Evolutionary conservation across 495 filamentous ascomycete genomes (phyloP), one percentile per base, ranked within the genome.

Genomic region (Alectoria sarmentosa): DNA sequence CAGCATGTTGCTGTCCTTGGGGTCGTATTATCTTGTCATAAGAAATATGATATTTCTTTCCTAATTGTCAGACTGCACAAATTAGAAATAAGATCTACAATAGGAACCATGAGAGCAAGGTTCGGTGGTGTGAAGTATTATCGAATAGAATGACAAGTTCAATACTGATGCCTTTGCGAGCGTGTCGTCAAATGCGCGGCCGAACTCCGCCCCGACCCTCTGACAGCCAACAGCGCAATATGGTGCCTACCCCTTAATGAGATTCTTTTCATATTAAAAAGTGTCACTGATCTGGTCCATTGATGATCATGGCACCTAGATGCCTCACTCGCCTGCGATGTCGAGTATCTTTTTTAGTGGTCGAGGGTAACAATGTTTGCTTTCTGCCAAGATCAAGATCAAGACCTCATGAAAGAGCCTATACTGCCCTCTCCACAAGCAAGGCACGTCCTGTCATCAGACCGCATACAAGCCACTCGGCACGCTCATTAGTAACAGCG

Each of bases 1-100:
- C 75, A 87, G 84, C 84, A 88, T 88, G 41, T 65, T 72, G 70
- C 49, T 60, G 49, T 61, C 46, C 14, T 55, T 49, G 28, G 26
- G 44, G 28, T 23, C 46, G 13, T 21, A 17, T 19, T 37, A 34
- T 55, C 17, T 15, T 21, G 17, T 55, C 52, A 21, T 36, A 21
- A 7, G 26, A 21, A 9, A 8, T 55, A 55, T 34, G 17, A 36
- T 34, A 55, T 49, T 14, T 32, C 19, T 21, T 28, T 6, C 34
- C 28, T 5, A 36, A 2, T 55, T n/a, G 9, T 21, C 17, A 55
- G 52, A 34, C 14, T 14, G 2, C 28, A 34, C 9, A 55, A 9
- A 34, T 21, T 21, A 4, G 8, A 32, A 3, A 7, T 19, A 54
- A 1, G 3, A 13, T 34, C 34, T 13, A 1, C 15, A 8, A 55